Base-by-base conservation (phyloP, 1,284 basidiomycete species). In the Ceratobasidium sp. region DNA sequence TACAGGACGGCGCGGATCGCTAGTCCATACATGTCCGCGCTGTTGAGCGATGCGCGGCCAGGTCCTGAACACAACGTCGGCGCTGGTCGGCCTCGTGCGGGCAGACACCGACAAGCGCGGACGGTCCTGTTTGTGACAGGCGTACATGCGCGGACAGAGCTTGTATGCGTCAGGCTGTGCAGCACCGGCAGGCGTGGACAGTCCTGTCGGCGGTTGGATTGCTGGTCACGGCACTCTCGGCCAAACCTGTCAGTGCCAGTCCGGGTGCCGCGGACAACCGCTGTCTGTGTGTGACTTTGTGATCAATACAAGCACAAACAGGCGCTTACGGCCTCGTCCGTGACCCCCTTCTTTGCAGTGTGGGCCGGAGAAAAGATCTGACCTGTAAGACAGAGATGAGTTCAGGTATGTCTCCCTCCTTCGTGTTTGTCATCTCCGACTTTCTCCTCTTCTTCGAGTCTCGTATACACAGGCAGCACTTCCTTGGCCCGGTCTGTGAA, bases 311-410 rank as follows among this genome's bases (percentile, higher is more conserved):
- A 20, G 50, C 12, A 48, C 46, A 48, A 48, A 48, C 46, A 48
- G 46, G 46, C 46, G 46, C 46, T 48, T 48, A 48, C 46, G 46
- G 17, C 12, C 46, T 48, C 17, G 46, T 17, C 46, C 46, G 46
- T 48, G 46, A 48, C 50, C 50, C 50, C 50, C 50, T 20, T 20
- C 50, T 52, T 52, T 52, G 50, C 50, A 52, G 50, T 52, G 50
- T 20, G n/a, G n/a, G n/a, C n/a, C n/a, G n/a, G n/a, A n/a, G n/a
- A n/a, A n/a, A n/a, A n/a, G n/a, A n/a, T n/a, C n/a, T n/a, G n/a
- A n/a, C n/a, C n/a, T n/a, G n/a, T n/a, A n/a, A n/a, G n/a, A n/a
- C n/a, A n/a, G n/a, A n/a, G n/a, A n/a, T n/a, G n/a, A n/a, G n/a
- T n/a, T n/a, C n/a, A n/a, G n/a, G n/a, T n/a, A n/a, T n/a, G n/a